Evolutionary conservation across 2,329 filamentous ascomycete genomes (phyloP), one percentile per base, ranked within the genome.

Genomic region (Epichloe baconii): DNA sequence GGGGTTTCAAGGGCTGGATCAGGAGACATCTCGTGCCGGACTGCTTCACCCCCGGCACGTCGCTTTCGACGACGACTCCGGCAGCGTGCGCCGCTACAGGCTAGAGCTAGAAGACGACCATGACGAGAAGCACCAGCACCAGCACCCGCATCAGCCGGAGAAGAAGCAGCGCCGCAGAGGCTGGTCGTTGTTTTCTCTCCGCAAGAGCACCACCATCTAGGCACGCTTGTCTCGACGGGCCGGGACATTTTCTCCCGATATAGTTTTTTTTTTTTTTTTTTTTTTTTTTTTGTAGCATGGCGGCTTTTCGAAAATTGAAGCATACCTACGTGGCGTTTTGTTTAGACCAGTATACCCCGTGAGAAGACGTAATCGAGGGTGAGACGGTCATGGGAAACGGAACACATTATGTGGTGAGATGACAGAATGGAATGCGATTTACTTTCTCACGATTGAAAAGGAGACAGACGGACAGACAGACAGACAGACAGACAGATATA

Each of bases 51-150:
- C 12, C 12, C 68, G 74, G 41, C 72, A 75, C 47, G 63, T 80
- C 12, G 68, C 71, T 2, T 83, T 83, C 53, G 78, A 82, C 57
- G 78, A 82, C 58, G 79, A 83, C 61, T 68, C 73, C 1, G 80
- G 80, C 19, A 83, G 80, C 52, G 80, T 84, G 53, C 71, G 80
- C 15, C 71, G 80, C 15, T 83, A 84, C 62, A 69, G 80, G 4
- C 68, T 84, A 3, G 74, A 79, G 40, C 67, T 83, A 3, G 77
- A 79, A 17, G 69, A 70, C 37, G 72, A 73, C 8, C 56, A 60
- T 4, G 56, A 59, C 7, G 59, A 66, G 48, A 63, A 65, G 54
- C 23, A 21, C 17, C n/a, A 44, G 43, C 43, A 34, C 42, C 35
- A 37, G 36, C 11, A 37, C 11, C 36, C 11, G 12, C 36, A 65